A percentile compares a stretch with the other conserved stretches of the same genome.
Conservation (phyloP, 192 early-diverging fungal species). For the Coemansia sp. region DNA sequence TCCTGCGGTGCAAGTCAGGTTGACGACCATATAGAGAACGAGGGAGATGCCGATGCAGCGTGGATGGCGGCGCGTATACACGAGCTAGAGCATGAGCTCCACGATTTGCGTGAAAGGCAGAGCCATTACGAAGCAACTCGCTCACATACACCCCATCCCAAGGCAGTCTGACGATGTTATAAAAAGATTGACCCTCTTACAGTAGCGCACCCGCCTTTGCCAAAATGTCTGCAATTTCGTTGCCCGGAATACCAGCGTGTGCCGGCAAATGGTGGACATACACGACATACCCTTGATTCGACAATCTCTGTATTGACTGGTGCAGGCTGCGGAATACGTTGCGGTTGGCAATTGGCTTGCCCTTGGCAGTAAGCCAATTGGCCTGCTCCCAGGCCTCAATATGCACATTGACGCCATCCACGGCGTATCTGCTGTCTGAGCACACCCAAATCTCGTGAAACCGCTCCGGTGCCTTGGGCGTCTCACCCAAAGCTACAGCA, state of each 20-base stretch:
- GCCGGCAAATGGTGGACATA: slow-evolving; percentile 47
- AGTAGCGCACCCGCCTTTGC: slow-evolving; percentile 47
- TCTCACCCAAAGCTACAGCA: not conserved
- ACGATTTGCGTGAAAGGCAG: slow-evolving; percentile 1
- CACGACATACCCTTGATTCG: slow-evolving; percentile 18
- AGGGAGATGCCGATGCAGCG: slow-evolving; percentile 16
- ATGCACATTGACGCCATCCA: slow-evolving; percentile 42
- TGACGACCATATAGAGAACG: slow-evolving; percentile 20
- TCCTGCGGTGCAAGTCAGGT: not conserved
- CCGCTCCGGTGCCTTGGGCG: not conserved
- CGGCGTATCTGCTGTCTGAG: slow-evolving; percentile 46
- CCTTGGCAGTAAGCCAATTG: slow-evolving; percentile 38
- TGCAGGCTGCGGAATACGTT: slow-evolving; percentile 25
- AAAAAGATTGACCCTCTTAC: not conserved
- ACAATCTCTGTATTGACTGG: slow-evolving; percentile 3
- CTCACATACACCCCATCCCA: not conserved
- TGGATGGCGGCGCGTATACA: slow-evolving; percentile 34
- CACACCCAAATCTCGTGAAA: slow-evolving; percentile 40
- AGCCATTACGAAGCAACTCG: not conserved
- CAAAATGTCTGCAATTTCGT: slow-evolving; percentile 44
- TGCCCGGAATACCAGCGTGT: slow-evolving; percentile 37
- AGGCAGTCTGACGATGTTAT: not conserved
- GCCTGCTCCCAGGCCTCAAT: slow-evolving; percentile 33
- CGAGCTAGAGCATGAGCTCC: slow-evolving; percentile 28
- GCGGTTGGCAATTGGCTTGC: slow-evolving; percentile 40